Percentiles rank a stretch among this genome's conserved stretches.
These are phyloP conservation scores for Groenewaldozyma salmanticensis DNA, from an alignment of 805 yeast genomes.

Conservation along the genomic window DNA sequence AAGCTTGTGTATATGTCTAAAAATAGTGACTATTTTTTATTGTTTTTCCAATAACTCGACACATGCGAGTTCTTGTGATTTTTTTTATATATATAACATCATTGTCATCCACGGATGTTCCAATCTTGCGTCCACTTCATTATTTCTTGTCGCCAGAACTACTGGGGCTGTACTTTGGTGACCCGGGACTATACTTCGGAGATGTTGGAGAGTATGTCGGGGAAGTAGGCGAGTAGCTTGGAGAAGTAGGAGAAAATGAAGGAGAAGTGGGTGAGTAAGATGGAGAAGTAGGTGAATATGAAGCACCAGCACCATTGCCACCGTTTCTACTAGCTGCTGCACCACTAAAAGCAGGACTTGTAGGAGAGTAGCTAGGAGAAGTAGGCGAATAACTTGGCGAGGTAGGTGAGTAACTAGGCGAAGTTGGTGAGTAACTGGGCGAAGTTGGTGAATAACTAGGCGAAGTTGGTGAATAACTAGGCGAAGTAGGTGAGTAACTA, in stretches of 20 bases:
- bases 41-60: too few relatives aligned
- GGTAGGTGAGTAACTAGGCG: conserved; percentile 67
- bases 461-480: conserved; percentile 53
- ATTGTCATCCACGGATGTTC: too few relatives aligned
- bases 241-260: conserved; percentile 56
- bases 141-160: not conserved
- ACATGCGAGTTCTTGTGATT: too few relatives aligned
- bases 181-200: conserved; percentile 52
- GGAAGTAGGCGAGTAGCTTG: conserved; percentile 57
- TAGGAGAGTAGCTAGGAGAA: conserved; percentile 56
- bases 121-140: too few relatives aligned
- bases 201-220: conserved; percentile 58
- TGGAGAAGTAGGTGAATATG: conserved; percentile 65
- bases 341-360: conserved; percentile 65
- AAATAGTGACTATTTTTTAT: too few relatives aligned
- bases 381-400: conserved; percentile 60
- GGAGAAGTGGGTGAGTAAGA: conserved; percentile 45
- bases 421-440: conserved; percentile 54
- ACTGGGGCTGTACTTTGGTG: conserved; percentile 43
- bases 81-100: too few relatives aligned
- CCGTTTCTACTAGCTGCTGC: conserved; percentile 30
- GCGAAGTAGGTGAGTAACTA: conserved; percentile 65
- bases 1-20: not conserved
- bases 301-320: not conserved
- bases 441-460: conserved; percentile 63